A percentile compares a stretch with the other conserved stretches of the same genome.
These are phyloP conservation scores for Eremothecium gossypii DNA, from an alignment of 1,139 yeast genomes.

Conservation along the genomic window DNA sequence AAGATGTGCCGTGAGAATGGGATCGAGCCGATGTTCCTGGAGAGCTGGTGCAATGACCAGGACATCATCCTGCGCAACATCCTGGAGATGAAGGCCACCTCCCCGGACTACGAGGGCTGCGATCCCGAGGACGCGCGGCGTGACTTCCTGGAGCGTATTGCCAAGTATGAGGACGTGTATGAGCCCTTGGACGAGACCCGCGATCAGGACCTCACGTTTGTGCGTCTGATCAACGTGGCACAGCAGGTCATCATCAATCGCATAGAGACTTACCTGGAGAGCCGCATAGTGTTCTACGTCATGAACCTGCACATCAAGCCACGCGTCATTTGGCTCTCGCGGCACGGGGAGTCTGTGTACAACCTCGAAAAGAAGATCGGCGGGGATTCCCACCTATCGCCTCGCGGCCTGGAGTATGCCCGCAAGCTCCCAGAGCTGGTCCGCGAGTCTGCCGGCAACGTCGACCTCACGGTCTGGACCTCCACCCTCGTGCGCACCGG, in stretches of 20 bases:
- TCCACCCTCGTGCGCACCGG: constrained; percentile 88
- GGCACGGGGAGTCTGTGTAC: constrained; percentile 92
- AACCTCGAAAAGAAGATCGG: constrained; percentile 93
- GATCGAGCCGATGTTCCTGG: constrained; percentile 86
- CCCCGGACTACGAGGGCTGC: constrained; percentile 74
- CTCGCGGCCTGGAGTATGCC: constrained; percentile 82
- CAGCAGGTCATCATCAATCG: constrained; percentile 80
- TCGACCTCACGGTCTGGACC: constrained; percentile 86
- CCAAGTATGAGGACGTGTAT: constrained; percentile 62
- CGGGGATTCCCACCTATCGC: constrained; percentile 83
- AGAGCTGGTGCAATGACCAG: constrained; percentile 82
- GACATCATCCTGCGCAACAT: constrained; percentile 71
- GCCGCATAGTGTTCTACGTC: constrained; percentile 87
- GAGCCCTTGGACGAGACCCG: constrained; percentile 53
- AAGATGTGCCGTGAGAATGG: constrained; percentile 53
- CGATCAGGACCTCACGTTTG: constrained; percentile 68
- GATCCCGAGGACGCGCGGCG: constrained; percentile 63
- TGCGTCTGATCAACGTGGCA: constrained; percentile 79
- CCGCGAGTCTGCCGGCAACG: constrained; percentile 64
- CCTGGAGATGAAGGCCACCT: constrained; percentile 73
- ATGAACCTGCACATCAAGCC: constrained; percentile 94
- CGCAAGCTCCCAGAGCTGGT: constrained; percentile 73
- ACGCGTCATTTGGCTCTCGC: constrained; percentile 80
- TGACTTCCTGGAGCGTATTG: constrained; percentile 68
- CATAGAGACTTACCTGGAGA: constrained; percentile 81